Conservation (phyloP, 75 land plant genomes). For the Pseudotsuga menziesii region DNA sequence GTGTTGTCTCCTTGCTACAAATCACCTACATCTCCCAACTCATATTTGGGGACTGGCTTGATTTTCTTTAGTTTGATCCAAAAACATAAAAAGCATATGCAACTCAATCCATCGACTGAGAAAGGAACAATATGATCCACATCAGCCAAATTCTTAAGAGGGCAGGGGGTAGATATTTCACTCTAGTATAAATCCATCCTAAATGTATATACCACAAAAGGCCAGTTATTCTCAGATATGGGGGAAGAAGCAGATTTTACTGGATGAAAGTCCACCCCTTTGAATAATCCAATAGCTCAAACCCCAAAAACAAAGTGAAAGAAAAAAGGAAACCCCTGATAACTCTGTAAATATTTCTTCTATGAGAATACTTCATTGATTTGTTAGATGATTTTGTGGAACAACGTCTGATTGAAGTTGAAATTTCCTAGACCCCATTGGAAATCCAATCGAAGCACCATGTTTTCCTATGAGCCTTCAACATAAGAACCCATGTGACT, state of each 20-base stretch:
- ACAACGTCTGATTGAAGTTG: constrained; percentile 53
- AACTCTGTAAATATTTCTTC: constrained; percentile 41
- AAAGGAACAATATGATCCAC: constrained; percentile 72
- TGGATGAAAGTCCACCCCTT: constrained; percentile 72
- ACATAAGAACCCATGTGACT: constrained; percentile 77
- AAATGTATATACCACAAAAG: constrained; percentile 45
- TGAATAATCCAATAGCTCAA: constrained; percentile 70
- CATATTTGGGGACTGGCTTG: constrained; percentile 47
- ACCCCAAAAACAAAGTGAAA: constrained; percentile 42
- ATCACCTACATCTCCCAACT: constrained; percentile 20
- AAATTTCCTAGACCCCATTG: constrained; percentile 31
- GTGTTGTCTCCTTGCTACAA: constrained; percentile 17
- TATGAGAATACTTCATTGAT: constrained; percentile 3
- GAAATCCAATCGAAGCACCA: constrained; percentile 67
- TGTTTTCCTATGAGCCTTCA: constrained; percentile 75
- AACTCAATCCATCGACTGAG: constrained; percentile 71
- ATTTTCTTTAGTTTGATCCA: constrained; percentile 68
- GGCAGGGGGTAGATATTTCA: constrained; percentile 70
- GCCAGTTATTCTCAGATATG: constrained; percentile 15
- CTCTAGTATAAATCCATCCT: constrained; percentile 58
- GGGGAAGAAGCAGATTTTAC: not conserved
- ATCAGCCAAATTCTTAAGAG: constrained; percentile 59
- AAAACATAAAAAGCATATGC: constrained; percentile 58
- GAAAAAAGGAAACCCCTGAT: constrained; percentile 47
- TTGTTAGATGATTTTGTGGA: constrained; percentile 30